Evolutionary conservation across 495 filamentous ascomycete genomes (phyloP), one percentile per base, ranked within the genome.

Genomic region (Penicillium salamii): DNA sequence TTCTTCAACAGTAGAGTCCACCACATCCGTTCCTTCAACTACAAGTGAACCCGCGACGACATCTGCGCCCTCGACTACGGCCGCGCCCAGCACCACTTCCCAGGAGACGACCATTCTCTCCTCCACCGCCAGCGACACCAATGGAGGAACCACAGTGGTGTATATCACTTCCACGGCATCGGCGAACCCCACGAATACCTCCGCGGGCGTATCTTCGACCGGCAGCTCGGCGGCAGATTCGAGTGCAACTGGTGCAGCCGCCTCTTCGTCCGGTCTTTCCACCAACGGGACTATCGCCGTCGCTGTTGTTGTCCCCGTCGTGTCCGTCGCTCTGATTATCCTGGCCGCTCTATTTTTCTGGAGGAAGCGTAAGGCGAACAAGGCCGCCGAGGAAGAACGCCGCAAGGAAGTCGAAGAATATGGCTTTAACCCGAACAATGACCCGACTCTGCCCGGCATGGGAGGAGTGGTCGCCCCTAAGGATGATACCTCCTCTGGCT

Each of bases 321-420:
- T 82, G 5, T 88, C 88, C 2, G 89, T 98, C 46, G 92, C 90
- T 2, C 61, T 96, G 13, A 76, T 98, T 33, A 81, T 95, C 9
- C 59, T 90, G 23, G 82, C 76, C 4, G 84, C 84, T 2, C 72
- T 97, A 33, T 91, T 86, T 63, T 79, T 95, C 52, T 98, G 90
- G 89, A 82, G 88, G 54, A 89, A 81, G 70, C 83, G 89, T 43
- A 95, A 91, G 68, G 82, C 86, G 55, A 82, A 85, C 32, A 95
- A 88, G 71, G 84, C 85, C 35, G 85, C 82, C n/a, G 88, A 89
- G 57, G 93, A 96, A 54, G 82, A 89, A 42, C 79, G 93, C 44
- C 80, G 91, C 46, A 96, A 96, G 67, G 95, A 97, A 62, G 88
- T 96, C 3, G 92, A 97, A 64, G 93, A 97, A 57, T 97, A 97